phyloP scores from a whole-genome alignment of 176 grass and related monocot species.

The Puccinellia tenuiflora region DNA sequence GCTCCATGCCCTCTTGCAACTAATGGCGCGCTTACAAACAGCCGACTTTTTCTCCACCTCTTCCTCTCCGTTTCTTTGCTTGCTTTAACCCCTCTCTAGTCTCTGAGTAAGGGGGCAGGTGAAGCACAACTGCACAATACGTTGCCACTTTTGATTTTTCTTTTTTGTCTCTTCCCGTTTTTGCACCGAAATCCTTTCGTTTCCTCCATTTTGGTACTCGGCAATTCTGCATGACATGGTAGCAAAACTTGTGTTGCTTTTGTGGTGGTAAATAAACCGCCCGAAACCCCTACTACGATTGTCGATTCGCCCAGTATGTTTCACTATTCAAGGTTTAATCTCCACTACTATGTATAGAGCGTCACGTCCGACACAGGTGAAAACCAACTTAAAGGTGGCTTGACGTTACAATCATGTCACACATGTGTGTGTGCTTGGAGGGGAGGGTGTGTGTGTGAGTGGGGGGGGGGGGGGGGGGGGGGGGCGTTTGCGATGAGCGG shows the following conservation, averaged over 20 bases:
- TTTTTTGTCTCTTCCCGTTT: constrained; percentile 5
- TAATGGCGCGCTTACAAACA: constrained; percentile 42
- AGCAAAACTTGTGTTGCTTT: background rate
- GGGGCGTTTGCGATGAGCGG: too few relatives aligned
- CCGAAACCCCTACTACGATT: background rate
- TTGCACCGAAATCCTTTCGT: background rate
- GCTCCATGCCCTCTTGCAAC: constrained; percentile 50
- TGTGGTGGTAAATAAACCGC: too few relatives aligned
- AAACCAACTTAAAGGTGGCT: too few relatives aligned
- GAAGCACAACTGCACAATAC: constrained; percentile 13
- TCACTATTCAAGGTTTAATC: too few relatives aligned
- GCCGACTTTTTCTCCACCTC: constrained; percentile 31
- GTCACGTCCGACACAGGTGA: too few relatives aligned
- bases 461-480: too few relatives aligned
- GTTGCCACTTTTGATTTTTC: constrained; percentile 28
- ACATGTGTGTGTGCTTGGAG: too few relatives aligned
- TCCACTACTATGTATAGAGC: too few relatives aligned
- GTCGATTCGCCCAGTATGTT: too few relatives aligned
- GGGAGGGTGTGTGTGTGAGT: too few relatives aligned
- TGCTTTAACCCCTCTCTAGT: background rate
- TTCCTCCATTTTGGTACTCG: background rate
- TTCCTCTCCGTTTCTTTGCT: constrained; percentile 15
- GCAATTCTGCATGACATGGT: background rate
- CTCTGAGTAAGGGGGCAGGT: constrained; percentile 18
- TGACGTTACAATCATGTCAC: too few relatives aligned